Evolutionary conservation across 1,284 basidiomycete species (phyloP).

Genomic region (Naganishia albida): DNA sequence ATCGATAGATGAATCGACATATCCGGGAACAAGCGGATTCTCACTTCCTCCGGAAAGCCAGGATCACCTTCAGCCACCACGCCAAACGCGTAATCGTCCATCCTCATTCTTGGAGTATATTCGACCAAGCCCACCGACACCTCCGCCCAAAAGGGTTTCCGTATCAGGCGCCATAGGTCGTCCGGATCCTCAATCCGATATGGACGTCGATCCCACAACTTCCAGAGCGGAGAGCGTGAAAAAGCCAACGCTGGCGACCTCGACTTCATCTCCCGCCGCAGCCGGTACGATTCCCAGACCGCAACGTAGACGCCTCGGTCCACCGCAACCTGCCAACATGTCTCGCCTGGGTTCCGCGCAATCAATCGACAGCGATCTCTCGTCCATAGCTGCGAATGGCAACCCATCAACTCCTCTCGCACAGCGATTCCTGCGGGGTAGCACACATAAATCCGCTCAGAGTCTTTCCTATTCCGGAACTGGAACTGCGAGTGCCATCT

Average conservation of each 20-base stretch:
- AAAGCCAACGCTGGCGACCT: neutral
- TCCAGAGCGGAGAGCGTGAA: no score
- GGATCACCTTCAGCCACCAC: neutral
- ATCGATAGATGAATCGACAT: conserved; percentile 13
- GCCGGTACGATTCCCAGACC: neutral
- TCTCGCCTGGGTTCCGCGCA: conserved; percentile 13
- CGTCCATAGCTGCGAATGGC: neutral
- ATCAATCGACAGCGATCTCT: neutral
- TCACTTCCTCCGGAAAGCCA: neutral
- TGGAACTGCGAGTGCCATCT: neutral
- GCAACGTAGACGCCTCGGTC: conserved; percentile 21
- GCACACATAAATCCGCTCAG: neutral
- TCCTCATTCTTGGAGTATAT: conserved; percentile 22
- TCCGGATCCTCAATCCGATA: neutral
- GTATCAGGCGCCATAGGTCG: neutral
- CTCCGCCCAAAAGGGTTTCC: conserved; percentile 6
- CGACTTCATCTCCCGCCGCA: conserved; percentile 1
- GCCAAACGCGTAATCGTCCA: neutral
- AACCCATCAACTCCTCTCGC: neutral
- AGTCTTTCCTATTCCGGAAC: conserved; percentile 11
- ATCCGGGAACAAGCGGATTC: neutral
- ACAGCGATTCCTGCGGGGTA: conserved; percentile 2
- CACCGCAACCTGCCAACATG: conserved; percentile 24
- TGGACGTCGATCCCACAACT: neutral
- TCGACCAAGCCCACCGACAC: conserved; percentile 14